Base-by-base conservation (phyloP, 2,329 filamentous ascomycete species). In the Alternaria dauci region DNA sequence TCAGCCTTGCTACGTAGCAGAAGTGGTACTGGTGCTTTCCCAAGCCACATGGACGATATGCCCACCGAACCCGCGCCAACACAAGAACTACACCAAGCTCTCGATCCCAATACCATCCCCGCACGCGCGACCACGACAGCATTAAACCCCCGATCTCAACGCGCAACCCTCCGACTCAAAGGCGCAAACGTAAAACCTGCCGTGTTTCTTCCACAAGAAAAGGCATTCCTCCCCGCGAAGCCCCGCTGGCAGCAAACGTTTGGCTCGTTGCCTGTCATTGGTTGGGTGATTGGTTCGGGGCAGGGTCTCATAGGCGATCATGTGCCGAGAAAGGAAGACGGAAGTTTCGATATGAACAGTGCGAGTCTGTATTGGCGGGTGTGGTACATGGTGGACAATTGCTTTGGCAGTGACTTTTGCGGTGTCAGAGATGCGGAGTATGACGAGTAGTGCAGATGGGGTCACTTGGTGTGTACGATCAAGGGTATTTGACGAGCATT, bases 281-380 rank as follows among this genome's bases (percentile, higher is more conserved):
- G 75, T 4, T 78, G 73, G 61, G 76, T 82, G 36, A 71, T 84
- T 48, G 81, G 81, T 7, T 77, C 76, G 8, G 79, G 79, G 8
- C 80, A 81, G 20, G 79, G 84, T 70, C 88, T 94, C 77, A 93
- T 94, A 71, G 91, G 91, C 6, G 88, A 88, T 72, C 86, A 90
- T 74, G 88, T 94, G 39, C 92, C 92, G 8, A 84, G 90, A 42
- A 89, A 85, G 54, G 90, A 93, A 54, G 83, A 85, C 43, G 92
- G 91, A 58, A 88, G 88, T 42, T 94, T 97, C 69, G 94, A 97
- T 77, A 91, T 89, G 83, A 86, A 87, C 42, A 82, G 81, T 46
- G 87, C 87, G 7, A 86, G 84, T 64, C 69, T 84, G 55, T 89
- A 89, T 67, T 89, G 87, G 87, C 78, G 81, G 25, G 79, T 87